phyloP scores from a whole-genome alignment of 2,329 filamentous ascomycete species.

The Verticillium nonalfalfae region DNA sequence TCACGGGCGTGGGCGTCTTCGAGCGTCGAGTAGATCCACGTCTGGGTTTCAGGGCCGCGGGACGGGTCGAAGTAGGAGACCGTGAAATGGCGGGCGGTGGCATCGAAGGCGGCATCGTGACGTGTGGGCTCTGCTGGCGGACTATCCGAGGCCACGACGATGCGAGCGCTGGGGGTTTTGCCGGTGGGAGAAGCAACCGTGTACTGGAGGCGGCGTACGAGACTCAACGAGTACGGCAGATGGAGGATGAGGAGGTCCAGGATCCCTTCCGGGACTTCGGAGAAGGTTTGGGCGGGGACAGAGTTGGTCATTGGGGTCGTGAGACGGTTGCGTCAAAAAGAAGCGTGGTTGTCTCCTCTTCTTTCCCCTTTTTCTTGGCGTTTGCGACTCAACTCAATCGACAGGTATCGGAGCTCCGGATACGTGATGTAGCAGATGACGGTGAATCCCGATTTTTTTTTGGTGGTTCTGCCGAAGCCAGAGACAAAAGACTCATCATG shows the following conservation, averaged over 20 bases:
- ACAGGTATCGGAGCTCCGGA: too few species aligned
- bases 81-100: slow-evolving; percentile 31
- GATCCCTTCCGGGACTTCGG: slow-evolving; percentile 25
- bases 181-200: slow-evolving; percentile 29
- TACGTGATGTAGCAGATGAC: too few species aligned
- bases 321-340: neutral
- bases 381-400: too few species aligned
- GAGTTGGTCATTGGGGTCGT: neutral
- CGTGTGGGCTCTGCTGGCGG: neutral
- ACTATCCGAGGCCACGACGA: slow-evolving; percentile 27
- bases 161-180: slow-evolving; percentile 33
- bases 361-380: too few species aligned
- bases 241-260: slow-evolving; percentile 40
- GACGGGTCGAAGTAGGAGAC: slow-evolving; percentile 57
- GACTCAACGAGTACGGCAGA: slow-evolving; percentile 52
- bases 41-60: slow-evolving; percentile 55
- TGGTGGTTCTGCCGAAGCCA: too few species aligned
- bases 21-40: slow-evolving; percentile 54
- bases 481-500: too few species aligned
- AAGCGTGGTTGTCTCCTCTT: neutral
- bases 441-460: too few species aligned
- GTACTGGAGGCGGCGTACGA: slow-evolving; percentile 59
- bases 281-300: slow-evolving; percentile 12
- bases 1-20: slow-evolving; percentile 24
- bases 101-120: neutral